Evolutionary conservation across 192 early-diverging fungal genomes (phyloP), one percentile per base, ranked within the genome.

Genomic region (Backusella mclennaniae): DNA sequence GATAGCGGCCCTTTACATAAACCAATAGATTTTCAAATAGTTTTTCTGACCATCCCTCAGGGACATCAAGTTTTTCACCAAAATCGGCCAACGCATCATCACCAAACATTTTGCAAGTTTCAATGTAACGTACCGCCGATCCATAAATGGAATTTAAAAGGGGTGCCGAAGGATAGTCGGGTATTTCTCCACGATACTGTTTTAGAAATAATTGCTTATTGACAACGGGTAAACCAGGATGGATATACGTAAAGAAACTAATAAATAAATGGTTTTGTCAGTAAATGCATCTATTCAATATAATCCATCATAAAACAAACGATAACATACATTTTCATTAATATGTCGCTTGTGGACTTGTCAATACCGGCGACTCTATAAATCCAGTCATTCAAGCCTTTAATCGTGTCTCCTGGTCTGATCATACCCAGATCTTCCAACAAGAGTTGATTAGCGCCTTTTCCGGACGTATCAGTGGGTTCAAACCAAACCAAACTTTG

Each of bases 141-240:
- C 80, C 80, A 59, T 73, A 82, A 19, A 82, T 82, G 26, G 80
- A 73, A 49, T 74, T 75, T 15, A 82, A 49, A 31, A 82, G 53
- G 0, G 80, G 73, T 52, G 80, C 76, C 31, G 76, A 82, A 36
- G 80, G 80, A 56, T 72, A 82, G 6, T 71, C 76, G 19, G 44
- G 63, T 7, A 31, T 67, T 29, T 74, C 49, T 35, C 76, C 80
- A 46, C 80, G 67, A 29, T 82, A 82, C 49, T 82, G 80, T 31
- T 82, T 79, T 75, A 92, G 76, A 73, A 94, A 92, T 15, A 89
- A 80, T 3, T 82, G 79, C 71, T 90, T 91, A 81, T 92, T 87
- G 35, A 94, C 79, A 7, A 94, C 84, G 1, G 93, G 93, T 74
- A 94, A 83, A 33, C 85, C 87, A 21, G 93, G 91, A 71, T 94